Percentiles rank a stretch among this genome's conserved stretches.
Conservation (phyloP, 2,329 filamentous ascomycete genomes). For the Geosmithia flava region DNA sequence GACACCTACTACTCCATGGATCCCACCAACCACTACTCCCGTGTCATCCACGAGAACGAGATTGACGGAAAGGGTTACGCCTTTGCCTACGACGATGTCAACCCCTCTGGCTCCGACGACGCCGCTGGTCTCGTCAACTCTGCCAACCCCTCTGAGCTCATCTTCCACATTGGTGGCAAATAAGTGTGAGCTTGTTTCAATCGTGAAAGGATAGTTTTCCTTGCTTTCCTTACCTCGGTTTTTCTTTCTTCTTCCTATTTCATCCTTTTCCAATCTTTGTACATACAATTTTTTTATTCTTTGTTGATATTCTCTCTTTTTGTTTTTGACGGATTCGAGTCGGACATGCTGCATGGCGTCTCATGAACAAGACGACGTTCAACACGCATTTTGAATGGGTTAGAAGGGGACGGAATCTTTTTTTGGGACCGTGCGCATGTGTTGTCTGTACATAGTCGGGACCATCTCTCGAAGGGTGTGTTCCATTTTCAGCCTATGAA, state of each 20-base stretch:
- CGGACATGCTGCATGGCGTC: background rate
- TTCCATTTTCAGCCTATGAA: background rate
- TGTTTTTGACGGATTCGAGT: background rate
- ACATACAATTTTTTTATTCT: background rate
- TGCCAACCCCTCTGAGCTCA: slow-evolving; percentile 10
- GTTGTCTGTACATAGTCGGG: background rate
- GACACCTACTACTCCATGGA: slow-evolving; percentile 29
- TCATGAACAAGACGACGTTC: background rate
- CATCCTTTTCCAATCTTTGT: background rate
- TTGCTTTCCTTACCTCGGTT: too few relatives aligned
- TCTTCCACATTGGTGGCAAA: slow-evolving; percentile 13
- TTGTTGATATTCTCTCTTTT: background rate
- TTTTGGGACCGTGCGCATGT: background rate
- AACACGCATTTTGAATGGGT: background rate
- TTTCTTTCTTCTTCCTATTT: background rate
- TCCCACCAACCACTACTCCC: slow-evolving; percentile 42
- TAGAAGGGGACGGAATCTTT: background rate
- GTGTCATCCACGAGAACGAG: slow-evolving; percentile 48
- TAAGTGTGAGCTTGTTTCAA: background rate
- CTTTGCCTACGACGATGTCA: slow-evolving; percentile 59
- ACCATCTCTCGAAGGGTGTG: background rate
- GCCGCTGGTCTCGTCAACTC: slow-evolving; percentile 24
- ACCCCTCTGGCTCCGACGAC: slow-evolving; percentile 40
- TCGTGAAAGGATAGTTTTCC: background rate
- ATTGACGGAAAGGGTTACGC: slow-evolving; percentile 49